Evolutionary conservation across 306 rosid genomes (phyloP), one percentile per base, ranked within the genome.

Genomic region (Vigna reflexopilosa): DNA sequence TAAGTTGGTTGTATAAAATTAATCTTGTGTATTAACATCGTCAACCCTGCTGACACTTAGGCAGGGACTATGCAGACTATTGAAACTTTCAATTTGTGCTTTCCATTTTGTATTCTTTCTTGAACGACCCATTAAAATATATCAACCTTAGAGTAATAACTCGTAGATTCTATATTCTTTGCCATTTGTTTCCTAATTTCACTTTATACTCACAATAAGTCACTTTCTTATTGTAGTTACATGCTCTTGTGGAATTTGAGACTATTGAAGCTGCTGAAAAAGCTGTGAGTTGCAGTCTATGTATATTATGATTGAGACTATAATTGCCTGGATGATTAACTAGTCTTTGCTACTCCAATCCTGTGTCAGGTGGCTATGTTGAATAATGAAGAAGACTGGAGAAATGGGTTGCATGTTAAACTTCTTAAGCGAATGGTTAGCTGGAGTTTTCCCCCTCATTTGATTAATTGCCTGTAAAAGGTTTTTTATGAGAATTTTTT

Each of bases 331-430:
- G 57, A 45, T 16, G 30, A 70, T 67, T 78, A 42, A 84, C 77
- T 22, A 54, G 67, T 49, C 40, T 52, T 26, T 66, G 34, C 44
- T 36, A 26, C 70, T 78, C 52, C 67, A 63, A 80, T 63, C 55
- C 36, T 76, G 74, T 44, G 20, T 73, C 78, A 96, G 99, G 98
- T 85, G 83, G 89, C 90, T 66, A 85, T 91, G 76, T 85, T 96
- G 71, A 93, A 89, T 52, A 75, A 96, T 61, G 91, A 90, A 76
- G 83, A 80, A 83, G 98, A 96, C 82, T 96, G 99, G 99, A 90
- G 99, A 84, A 91, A 87, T 85, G 94, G 99, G 87, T 81, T 96
- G 98, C 90, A 83, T 17, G 99, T 96, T 85, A 96, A 96, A 90
- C 83, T 83, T 80, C 90, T 96, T 73, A 91, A 90, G 77, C 85